A percentile compares a stretch with the other conserved stretches of the same genome.
Evolutionary conservation across 2,329 filamentous ascomycete genomes (phyloP).

Genomic region (Helminthosporium solani): DNA sequence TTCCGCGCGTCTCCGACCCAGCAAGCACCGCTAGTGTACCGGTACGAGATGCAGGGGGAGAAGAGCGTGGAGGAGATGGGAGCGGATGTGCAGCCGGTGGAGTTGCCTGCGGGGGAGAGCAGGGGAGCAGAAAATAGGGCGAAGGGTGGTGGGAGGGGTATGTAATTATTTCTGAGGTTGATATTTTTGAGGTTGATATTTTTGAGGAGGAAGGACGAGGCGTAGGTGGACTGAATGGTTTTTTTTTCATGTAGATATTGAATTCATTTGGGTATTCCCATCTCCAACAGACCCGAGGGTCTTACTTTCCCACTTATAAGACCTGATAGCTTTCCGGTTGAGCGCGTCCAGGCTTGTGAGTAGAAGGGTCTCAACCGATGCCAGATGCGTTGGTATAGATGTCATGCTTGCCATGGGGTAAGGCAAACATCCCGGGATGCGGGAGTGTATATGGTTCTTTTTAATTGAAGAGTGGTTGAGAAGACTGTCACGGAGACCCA

Average conservation of each 20-base stretch:
- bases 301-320: too few relatives aligned
- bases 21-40: not conserved
- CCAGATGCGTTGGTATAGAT: slow-evolving; percentile 18
- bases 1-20: not conserved
- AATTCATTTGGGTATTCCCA: too few relatives aligned
- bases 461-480: slow-evolving; percentile 39
- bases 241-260: too few relatives aligned
- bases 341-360: too few relatives aligned
- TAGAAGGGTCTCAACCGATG: slow-evolving; percentile 21
- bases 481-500: slow-evolving; percentile 54
- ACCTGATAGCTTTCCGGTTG: too few relatives aligned
- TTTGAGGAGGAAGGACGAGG: too few relatives aligned
- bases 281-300: too few relatives aligned
- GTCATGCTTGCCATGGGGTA: slow-evolving; percentile 60
- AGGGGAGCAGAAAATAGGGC: too few relatives aligned
- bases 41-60: not conserved
- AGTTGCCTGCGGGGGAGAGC: not conserved
- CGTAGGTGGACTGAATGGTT: too few relatives aligned
- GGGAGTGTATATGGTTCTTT: slow-evolving; percentile 55
- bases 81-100: not conserved
- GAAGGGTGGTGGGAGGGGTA: too few relatives aligned
- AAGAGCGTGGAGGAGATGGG: not conserved
- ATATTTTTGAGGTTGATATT: too few relatives aligned
- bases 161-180: too few relatives aligned
- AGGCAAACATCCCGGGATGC: slow-evolving; percentile 62